Evolutionary conservation across 2,329 filamentous ascomycete genomes (phyloP), one percentile per base, ranked within the genome.

Genomic region (Neurospora crassa): DNA sequence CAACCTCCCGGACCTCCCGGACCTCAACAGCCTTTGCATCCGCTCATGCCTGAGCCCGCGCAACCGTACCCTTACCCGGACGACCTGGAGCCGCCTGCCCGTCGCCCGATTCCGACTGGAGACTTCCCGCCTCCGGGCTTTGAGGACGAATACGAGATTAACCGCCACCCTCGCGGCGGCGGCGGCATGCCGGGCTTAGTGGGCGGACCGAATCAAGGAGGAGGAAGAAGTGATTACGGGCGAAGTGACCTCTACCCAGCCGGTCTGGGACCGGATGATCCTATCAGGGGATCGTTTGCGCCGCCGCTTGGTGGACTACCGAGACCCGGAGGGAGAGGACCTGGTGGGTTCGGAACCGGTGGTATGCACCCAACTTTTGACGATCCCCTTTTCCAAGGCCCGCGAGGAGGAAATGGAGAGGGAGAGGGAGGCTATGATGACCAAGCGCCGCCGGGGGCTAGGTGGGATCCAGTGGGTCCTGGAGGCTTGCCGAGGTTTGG

Each of bases 341-440:
- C 37, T 3, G 71, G 89, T 37, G 86, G 73, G 41, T 71, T 86
- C n/a, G 89, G 76, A 2, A 77, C 87, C 12, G 89, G 91, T 14
- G 96, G 96, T 0, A 99, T 99, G 96, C 92, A 97, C 80, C 96
- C 96, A 0, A 97, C 94, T 0, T 96, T 97, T 79, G 93, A 97
- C 76, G 94, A 98, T 78, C 93, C 93, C 7, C 81, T 97, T 68
- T 97, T 97, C 78, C 86, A 86, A 6, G 91, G 90, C 0, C 81
- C 80, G 11, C 83, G 83, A 7, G 85, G 84, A 11, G 80, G 81
- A 11, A 80, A 81, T 1, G 83, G 79, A 7, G 80, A 84, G 81
- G 43, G 79, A 18, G 80, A 82, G 16, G 79, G 81, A 16, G 84
- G 83, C 0, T 91, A 87, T 77, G 87, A 94, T 78, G 89, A 91